Evolutionary conservation across 2,329 filamentous ascomycete species (phyloP).

Genomic region (Alternaria alternata): DNA sequence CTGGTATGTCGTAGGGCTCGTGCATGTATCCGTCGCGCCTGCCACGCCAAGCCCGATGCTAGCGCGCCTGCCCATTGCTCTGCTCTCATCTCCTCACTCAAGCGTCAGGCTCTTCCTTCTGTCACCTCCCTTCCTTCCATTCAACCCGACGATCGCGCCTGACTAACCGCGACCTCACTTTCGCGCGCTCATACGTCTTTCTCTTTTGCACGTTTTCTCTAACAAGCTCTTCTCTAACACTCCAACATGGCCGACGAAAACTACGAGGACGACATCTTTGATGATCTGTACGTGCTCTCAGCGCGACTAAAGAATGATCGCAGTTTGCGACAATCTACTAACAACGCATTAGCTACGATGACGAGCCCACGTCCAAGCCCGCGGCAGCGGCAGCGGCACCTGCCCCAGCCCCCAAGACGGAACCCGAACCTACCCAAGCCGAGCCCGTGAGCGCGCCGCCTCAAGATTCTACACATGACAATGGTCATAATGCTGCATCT

Average conservation of each 20-base stretch:
- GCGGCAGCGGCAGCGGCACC: conserved; percentile 35
- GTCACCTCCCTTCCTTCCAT: conserved; percentile 8
- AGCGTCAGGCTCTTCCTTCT: conserved; percentile 35
- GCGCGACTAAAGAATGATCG: background rate
- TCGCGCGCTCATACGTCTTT: background rate
- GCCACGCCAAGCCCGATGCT: conserved; percentile 31
- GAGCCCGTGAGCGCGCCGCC: conserved; percentile 29
- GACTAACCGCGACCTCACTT: background rate
- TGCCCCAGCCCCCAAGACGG: conserved; percentile 24
- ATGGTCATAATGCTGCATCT: conserved; percentile 22
- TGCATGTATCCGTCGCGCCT: conserved; percentile 18
- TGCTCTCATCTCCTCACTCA: conserved; percentile 31
- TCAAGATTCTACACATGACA: conserved; percentile 26
- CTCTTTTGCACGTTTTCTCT: background rate
- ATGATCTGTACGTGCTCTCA: conserved; percentile 77
- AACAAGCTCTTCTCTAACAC: background rate
- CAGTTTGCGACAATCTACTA: conserved; percentile 10
- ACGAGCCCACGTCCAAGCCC: conserved; percentile 47
- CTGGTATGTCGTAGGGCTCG: conserved; percentile 7
- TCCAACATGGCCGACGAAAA: conserved; percentile 79
- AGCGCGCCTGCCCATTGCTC: conserved; percentile 22
- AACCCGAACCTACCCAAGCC: conserved; percentile 31
- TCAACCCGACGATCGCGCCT: background rate
- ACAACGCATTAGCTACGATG: conserved; percentile 50
- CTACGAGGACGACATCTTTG: conserved; percentile 93